Evolutionary conservation across 2,329 filamentous ascomycete genomes (phyloP), one percentile per base, ranked within the genome.

Genomic region (Drechslera avenae): DNA sequence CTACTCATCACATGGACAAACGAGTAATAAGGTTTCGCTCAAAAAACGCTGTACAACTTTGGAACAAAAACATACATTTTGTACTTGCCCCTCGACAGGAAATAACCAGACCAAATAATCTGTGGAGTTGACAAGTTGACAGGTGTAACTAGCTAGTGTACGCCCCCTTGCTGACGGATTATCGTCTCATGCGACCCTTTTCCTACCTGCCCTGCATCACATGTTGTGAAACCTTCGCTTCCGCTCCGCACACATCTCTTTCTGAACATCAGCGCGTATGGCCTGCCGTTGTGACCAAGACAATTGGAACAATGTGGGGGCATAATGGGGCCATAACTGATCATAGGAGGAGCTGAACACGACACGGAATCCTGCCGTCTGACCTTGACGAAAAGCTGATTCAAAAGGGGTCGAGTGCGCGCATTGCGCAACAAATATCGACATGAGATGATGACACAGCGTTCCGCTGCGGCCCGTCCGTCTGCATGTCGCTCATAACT

Each of bases 241-340:
- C 46, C 42, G 45, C 34, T 18, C 37, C 46, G 40, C 43, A 28
- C 26, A 28, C 10, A 30, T 34, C 48, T 47, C 37, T 50, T 51
- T 40, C 16, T 49, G 46, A 42, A 17, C 6, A 32, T 26, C 32
- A 39, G 35, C 35, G 33, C 26, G 32, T 42, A 49, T 57, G 23
- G 41, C 52, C 46, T 52, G 48, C 39, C 28, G 48, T 14, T 35
- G 58, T 67, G 54, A 54, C 50, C 34, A 52, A 65, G 57, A 68
- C 62, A 52, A 5, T 37, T 4, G 4, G 16, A 39, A 39, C 10
- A 31, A 18, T 13, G 16, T 16, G 10, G 35, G 32, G 39, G 18
- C 36, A 39, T 43, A 23, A 14, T 23, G 14, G 35, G 26, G 41
- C 41, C 41, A 36, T 13, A 13, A 1, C 12, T 10, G 14, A 10